Evolutionary conservation across 2,329 filamentous ascomycete species (phyloP), one percentile per base, ranked within the genome.

Genomic region (Ophiostoma ips): DNA sequence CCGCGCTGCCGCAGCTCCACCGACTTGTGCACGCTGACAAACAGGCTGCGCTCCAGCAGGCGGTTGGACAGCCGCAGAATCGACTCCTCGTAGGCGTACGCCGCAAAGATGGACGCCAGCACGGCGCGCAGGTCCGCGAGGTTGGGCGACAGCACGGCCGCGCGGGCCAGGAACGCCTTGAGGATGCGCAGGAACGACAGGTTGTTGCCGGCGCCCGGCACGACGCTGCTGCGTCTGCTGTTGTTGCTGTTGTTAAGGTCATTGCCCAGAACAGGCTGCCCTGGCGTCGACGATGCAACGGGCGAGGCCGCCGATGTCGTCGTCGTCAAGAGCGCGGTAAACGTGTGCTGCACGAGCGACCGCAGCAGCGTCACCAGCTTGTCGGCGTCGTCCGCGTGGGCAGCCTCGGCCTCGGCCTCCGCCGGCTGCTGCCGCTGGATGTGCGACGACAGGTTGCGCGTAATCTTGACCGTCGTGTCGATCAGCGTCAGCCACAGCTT

Each of bases 61-160:
- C 83, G 76, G 62, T 90, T 94, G 1, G 92, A 87, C 3, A 98
- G 76, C 2, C 77, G 74, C 18, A 98, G 74, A 15, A 98, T 85
- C 0, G 85, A 89, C 63, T 90, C 86, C 64, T 98, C 92, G 62
- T 96, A 95, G 0, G 88, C 83, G 62, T 98, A 98, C 0, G 92
- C 90, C 0, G 90, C 81, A 66, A 98, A 96, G 50, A 98, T 90
- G 12, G 89, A 92, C 1, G 79, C 72, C 2, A 98, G 75, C 1
- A 96, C 89, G 7, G 78, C 77, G 41, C 92, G 83, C 3, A 98
- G 74, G 61, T 96, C 88, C 1, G 87, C 83, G 2, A 98, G 72
- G 12, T 85, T 94, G 0, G 92, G 89, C 0, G 88, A 94, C 16
- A 83, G 81, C 21, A 78, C 75, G 0, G 87, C 84, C 0, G 89